These are phyloP conservation scores for Sindora glabra DNA, from an alignment of 306 rosid species.

Conservation along the genomic window DNA sequence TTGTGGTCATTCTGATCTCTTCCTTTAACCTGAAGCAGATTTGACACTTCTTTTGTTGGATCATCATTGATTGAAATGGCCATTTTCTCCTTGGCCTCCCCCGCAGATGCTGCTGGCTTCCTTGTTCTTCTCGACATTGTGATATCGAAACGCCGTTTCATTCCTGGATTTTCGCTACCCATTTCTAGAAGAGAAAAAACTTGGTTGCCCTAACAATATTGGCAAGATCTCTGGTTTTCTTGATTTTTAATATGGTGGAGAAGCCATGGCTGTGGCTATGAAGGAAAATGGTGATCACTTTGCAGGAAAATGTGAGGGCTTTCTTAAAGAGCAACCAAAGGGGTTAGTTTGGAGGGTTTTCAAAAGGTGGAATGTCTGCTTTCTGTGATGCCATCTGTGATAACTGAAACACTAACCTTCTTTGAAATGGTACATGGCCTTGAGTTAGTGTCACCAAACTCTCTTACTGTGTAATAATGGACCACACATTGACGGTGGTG, in stretches of 20 bases:
- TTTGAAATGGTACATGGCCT: conserved; percentile 1
- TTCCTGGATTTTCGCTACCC: conserved; percentile 37
- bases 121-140: conserved; percentile 84
- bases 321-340: conserved; percentile 46
- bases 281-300: not conserved
- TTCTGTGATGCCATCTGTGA: conserved; percentile 25
- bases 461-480: conserved; percentile 1
- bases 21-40: conserved; percentile 5
- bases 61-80: not conserved
- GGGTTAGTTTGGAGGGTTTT: conserved; percentile 44
- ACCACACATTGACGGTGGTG: not conserved
- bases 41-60: not conserved
- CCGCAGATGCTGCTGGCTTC: conserved; percentile 26
- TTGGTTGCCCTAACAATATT: no score
- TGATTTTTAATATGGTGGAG: not conserved
- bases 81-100: conserved; percentile 20
- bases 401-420: conserved; percentile 36
- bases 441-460: conserved; percentile 28
- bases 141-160: conserved; percentile 56
- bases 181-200: no score
- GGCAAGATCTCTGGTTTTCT: not conserved
- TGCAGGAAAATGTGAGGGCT: conserved; percentile 8
- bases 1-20: conserved; percentile 32
- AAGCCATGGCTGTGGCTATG: not conserved
- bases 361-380: conserved; percentile 52